phyloP scores from a whole-genome alignment of 768 basidiomycete species.

The Tubosaeta sp. region DNA sequence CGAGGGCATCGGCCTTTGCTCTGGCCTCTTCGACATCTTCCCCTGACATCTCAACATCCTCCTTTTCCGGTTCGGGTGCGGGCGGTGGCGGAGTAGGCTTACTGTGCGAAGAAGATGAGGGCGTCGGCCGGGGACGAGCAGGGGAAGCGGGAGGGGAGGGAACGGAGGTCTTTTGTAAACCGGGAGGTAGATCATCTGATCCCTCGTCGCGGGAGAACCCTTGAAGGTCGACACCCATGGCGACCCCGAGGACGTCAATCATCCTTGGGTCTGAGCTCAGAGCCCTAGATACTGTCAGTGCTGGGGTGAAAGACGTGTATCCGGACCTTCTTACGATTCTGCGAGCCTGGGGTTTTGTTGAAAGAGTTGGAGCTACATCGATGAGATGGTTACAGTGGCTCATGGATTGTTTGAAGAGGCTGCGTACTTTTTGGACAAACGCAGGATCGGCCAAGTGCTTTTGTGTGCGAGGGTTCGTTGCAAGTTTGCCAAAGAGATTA shows the following conservation, averaged over 20 bases:
- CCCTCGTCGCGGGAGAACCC: constrained; percentile 82
- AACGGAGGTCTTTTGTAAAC: constrained; percentile 33
- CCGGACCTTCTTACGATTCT: constrained; percentile 39
- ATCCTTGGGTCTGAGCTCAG: constrained; percentile 77
- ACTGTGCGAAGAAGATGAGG: constrained; percentile 39
- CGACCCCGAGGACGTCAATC: constrained; percentile 89
- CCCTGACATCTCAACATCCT: constrained; percentile 65
- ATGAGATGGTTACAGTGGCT: background rate
- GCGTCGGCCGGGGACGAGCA: constrained; percentile 30
- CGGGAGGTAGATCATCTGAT: constrained; percentile 73
- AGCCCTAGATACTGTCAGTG: constrained; percentile 36
- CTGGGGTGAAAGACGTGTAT: background rate
- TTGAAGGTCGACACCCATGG: constrained; percentile 92
- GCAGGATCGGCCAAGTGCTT: constrained; percentile 79
- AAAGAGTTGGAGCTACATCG: constrained; percentile 52
- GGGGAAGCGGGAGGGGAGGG: constrained; percentile 22
- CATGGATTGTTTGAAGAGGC: background rate
- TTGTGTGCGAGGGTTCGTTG: constrained; percentile 79
- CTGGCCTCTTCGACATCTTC: constrained; percentile 67
- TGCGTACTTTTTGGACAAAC: constrained; percentile 65
- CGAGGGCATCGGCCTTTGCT: constrained; percentile 74
- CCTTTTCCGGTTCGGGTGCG: constrained; percentile 39
- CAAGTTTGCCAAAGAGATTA: constrained; percentile 76
- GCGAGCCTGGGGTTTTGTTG: constrained; percentile 68
- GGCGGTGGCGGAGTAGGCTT: constrained; percentile 39